Evolutionary conservation across 768 basidiomycete species (phyloP), one percentile per base, ranked within the genome.

Genomic region (Macrolepiota fuliginosa): DNA sequence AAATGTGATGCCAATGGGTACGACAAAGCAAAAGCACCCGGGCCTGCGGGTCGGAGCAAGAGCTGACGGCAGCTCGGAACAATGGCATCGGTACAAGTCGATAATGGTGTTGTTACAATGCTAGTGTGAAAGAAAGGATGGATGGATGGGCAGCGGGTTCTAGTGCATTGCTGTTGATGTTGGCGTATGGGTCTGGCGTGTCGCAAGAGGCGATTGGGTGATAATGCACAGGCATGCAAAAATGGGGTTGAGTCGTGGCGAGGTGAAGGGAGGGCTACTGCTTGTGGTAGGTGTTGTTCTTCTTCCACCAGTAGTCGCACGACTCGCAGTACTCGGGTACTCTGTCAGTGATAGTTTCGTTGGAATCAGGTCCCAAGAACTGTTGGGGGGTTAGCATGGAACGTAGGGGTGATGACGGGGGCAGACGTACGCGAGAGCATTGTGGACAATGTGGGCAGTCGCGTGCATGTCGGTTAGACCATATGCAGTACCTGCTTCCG

Each of bases 301-400:
- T 76, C 64, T 81, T 77, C 67, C 77, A 86, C 80, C 83, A 87
- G 71, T 85, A 83, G 54, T 83, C 75, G 72, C 87, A 88, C 37
- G 80, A 74, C n/a, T 64, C 61, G 66, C 87, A 89, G 68, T 82
- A 88, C 0, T 83, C 83, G 58, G 74, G 69, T 2, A 81, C 85
- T 51, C 73, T 72, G 24, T 73, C 67, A 0, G 82, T 83, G 62
- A 90, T 78, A 2, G 76, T 84, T 71, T 93, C 89, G 57, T 79
- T 81, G 46, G 74, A 74, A 66, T 92, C 91, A 1, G 91, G 91
- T 22, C 89, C 89, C 66, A 81, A 79, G 69, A 87, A 90, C 91
- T 91, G 67, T 29, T 37, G 59, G 45, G 52, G 51, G 61, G 60
- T 61, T 62, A 13, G 36, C 17, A 29, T 24, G 19, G 52, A 46